These are phyloP conservation scores for Boechera divaricarpa DNA, from an alignment of 345 rosid genomes.

Conservation along the genomic window DNA sequence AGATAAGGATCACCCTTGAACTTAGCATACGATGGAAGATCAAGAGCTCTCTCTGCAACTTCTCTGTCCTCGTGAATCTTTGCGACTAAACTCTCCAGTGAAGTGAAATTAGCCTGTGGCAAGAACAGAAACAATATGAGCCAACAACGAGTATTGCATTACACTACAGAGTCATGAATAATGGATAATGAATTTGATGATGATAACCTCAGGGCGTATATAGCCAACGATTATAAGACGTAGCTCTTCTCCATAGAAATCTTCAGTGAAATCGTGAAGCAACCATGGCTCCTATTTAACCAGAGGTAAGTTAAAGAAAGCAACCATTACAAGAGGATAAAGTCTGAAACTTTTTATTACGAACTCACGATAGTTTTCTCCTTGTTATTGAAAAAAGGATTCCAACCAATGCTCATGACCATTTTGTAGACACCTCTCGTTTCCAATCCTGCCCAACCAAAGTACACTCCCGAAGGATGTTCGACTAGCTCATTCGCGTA, in stretches of 20 bases:
- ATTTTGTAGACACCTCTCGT: slow-evolving; percentile 75
- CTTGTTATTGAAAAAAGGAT: slow-evolving; percentile 82
- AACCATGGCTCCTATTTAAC: slow-evolving; percentile 87
- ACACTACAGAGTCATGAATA: not conserved
- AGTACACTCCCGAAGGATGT: slow-evolving; percentile 88
- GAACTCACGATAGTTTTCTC: slow-evolving; percentile 87
- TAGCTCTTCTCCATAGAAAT: slow-evolving; percentile 89
- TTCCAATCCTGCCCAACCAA: slow-evolving; percentile 90
- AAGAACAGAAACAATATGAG: slow-evolving; percentile 15
- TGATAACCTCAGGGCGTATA: slow-evolving; percentile 81
- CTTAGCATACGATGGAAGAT: slow-evolving; percentile 67
- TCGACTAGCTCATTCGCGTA: slow-evolving; percentile 62
- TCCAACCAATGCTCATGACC: slow-evolving; percentile 98
- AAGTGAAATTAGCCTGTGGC: slow-evolving; percentile 81
- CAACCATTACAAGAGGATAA: not conserved
- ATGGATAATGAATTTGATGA: not conserved
- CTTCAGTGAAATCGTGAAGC: slow-evolving; percentile 80
- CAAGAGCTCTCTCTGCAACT: slow-evolving; percentile 78
- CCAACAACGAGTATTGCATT: not conserved
- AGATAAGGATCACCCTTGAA: slow-evolving; percentile 62
- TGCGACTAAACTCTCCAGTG: slow-evolving; percentile 68
- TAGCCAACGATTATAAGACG: slow-evolving; percentile 83
- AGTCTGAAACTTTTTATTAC: not conserved
- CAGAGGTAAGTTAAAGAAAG: not conserved
- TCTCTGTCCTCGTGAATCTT: slow-evolving; percentile 80